These are phyloP conservation scores for Castanea sativa DNA, from an alignment of 306 rosid genomes.

Conservation along the genomic window DNA sequence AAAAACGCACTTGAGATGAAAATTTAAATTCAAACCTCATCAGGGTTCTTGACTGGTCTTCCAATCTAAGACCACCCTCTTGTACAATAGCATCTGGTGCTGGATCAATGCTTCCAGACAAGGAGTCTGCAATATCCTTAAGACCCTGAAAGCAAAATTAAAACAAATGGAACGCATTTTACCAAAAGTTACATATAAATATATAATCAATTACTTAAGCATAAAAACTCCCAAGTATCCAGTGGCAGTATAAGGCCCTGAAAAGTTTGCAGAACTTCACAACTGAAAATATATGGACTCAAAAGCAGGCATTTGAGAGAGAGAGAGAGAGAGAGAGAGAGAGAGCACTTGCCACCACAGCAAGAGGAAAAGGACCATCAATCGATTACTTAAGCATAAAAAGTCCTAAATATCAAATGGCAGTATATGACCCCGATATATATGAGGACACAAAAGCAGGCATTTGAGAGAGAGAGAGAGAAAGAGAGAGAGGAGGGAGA, in stretches of 20 bases:
- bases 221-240: neutral
- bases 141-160: slow-evolving; percentile 65
- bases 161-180: slow-evolving; percentile 6
- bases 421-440: neutral
- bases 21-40: slow-evolving; percentile 51
- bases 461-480: neutral
- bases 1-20: neutral
- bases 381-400: neutral
- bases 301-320: neutral
- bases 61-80: slow-evolving; percentile 38
- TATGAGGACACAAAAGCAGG: neutral
- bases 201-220: neutral
- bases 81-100: slow-evolving; percentile 36
- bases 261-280: neutral
- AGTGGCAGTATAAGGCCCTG: neutral
- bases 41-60: slow-evolving; percentile 38
- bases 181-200: neutral
- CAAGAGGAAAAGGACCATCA: neutral
- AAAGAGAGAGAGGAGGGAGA: neutral
- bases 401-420: neutral
- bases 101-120: slow-evolving; percentile 29
- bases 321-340: neutral
- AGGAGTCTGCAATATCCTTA: slow-evolving; percentile 50
- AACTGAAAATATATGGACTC: neutral
- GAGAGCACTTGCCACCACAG: neutral